Evolutionary conservation across 306 rosid species (phyloP), one percentile per base, ranked within the genome.

Genomic region (Neltuma alba): DNA sequence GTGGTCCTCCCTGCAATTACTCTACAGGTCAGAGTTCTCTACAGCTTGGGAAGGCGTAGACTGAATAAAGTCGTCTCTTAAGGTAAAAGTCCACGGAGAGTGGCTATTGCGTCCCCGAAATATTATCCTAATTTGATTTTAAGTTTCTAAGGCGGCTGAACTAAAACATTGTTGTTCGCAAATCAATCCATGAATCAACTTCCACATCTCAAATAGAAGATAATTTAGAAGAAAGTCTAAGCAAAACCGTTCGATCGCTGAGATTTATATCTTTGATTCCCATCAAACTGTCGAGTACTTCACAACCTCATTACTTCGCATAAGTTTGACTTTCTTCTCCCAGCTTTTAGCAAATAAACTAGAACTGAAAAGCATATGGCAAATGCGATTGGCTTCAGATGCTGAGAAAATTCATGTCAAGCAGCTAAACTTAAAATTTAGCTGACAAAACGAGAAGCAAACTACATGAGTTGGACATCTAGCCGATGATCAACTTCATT

Each of bases 1-100:
- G 79, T 77, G 80, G 75, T 71, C 81, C 81, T 38, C 79, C 87
- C 91, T 81, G 90, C 88, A 77, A 71, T 50, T 50, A 82, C 76
- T 73, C 40, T 33, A 3, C 25, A 41, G 34, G 31, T 70, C 74
- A 79, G 79, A 60, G 30, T 71, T 15, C 31, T 8, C 67, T 11
- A 40, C 50, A 36, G 30, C 74, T 30, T 47, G 34, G 18, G 6
- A 57, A 65, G 33, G 48, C 10, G 31, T 23, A 55, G 13, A 23
- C 9, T 55, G 64, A 10, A 57, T 25, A 57, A 57, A 23, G 33
- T 57, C 18, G 18, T 25, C 33, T 10, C 34, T 25, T 25, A 25
- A 25, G 3, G 16, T 57, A 21, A 21, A 52, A 52, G 60, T 6
- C 31, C 18, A 18, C 6, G 33, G 34, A 25, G 33, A 23, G 0